Conservation (phyloP, 139 green algal genomes). For the Chlamydomonas schloesseri region DNA sequence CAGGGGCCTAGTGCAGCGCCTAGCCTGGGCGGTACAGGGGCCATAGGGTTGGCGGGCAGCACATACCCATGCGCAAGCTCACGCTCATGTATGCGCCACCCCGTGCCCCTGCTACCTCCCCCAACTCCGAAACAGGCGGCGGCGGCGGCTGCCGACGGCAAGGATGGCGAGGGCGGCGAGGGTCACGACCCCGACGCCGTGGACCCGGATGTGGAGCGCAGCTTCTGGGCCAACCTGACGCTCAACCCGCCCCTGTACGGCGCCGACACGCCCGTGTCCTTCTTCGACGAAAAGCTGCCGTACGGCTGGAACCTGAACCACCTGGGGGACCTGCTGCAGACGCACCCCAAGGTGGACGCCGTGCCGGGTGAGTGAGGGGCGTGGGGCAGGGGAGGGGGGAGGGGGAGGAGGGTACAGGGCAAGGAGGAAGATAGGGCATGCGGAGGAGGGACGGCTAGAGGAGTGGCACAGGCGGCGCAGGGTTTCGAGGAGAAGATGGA, state of each 20-base stretch:
- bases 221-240: conserved; percentile 71
- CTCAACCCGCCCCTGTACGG: conserved; percentile 71
- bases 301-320: conserved; percentile 80
- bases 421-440: too few relatives aligned
- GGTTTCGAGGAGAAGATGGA: too few relatives aligned
- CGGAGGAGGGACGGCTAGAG: too few relatives aligned
- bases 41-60: too few relatives aligned
- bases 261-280: conserved; percentile 73
- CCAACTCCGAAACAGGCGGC: not conserved
- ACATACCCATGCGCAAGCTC: too few relatives aligned
- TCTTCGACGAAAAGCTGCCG: conserved; percentile 76
- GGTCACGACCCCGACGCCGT: conserved; percentile 23
- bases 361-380: conserved; percentile 40
- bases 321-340: conserved; percentile 66
- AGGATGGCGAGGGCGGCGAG: not conserved
- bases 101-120: too few relatives aligned
- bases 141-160: not conserved
- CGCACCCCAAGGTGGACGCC: conserved; percentile 40
- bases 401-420: not conserved
- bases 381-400: not conserved
- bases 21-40: too few relatives aligned
- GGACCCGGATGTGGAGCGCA: conserved; percentile 60
- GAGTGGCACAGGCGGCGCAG: too few relatives aligned
- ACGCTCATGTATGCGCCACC: too few relatives aligned
- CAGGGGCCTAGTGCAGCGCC: too few relatives aligned